Conservation (phyloP, 1,139 yeast genomes). For the Yamadazyma triangularis region DNA sequence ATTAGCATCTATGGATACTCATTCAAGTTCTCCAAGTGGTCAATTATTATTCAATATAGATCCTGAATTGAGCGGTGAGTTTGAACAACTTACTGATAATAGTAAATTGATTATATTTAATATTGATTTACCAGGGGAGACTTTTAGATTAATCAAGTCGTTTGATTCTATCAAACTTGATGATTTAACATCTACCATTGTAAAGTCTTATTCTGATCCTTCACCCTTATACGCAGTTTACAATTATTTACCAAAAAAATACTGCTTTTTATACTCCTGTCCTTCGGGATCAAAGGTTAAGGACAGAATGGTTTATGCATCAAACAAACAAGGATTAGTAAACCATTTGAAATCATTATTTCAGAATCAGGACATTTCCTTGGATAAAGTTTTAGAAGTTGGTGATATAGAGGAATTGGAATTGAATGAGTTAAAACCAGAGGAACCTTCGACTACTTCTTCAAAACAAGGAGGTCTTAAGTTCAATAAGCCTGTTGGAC, state of each 20-base stretch:
- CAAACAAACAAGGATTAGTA: constrained; percentile 68
- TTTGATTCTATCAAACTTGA: constrained; percentile 14
- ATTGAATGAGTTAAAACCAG: constrained; percentile 23
- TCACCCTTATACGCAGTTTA: constrained; percentile 57
- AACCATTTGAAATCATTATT: constrained; percentile 40
- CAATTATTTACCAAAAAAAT: constrained; percentile 25
- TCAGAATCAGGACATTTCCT: constrained; percentile 2
- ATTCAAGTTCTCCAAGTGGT: constrained; percentile 2
- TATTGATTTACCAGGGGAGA: constrained; percentile 28
- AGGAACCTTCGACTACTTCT: constrained; percentile 7
- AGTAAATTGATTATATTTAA: constrained; percentile 25
- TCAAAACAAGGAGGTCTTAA: constrained; percentile 20
- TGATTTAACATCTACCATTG: constrained; percentile 20
- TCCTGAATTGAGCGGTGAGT: constrained; percentile 17
- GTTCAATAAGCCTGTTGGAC: constrained; percentile 55
- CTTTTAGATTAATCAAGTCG: constrained; percentile 18
- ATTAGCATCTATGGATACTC: constrained; percentile 34
- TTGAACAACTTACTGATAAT: constrained; percentile 15
- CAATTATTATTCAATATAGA: constrained; percentile 28
- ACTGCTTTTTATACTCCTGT: constrained; percentile 74
- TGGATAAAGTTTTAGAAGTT: constrained; percentile 51
- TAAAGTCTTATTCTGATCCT: constrained; percentile 9
- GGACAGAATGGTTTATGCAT: constrained; percentile 90
- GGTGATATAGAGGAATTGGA: constrained; percentile 70
- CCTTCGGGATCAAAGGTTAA: constrained; percentile 88